Evolutionary conservation across 371 early-diverging fungal genomes (phyloP).

Genomic region (Rhizomucor pusillus): DNA sequence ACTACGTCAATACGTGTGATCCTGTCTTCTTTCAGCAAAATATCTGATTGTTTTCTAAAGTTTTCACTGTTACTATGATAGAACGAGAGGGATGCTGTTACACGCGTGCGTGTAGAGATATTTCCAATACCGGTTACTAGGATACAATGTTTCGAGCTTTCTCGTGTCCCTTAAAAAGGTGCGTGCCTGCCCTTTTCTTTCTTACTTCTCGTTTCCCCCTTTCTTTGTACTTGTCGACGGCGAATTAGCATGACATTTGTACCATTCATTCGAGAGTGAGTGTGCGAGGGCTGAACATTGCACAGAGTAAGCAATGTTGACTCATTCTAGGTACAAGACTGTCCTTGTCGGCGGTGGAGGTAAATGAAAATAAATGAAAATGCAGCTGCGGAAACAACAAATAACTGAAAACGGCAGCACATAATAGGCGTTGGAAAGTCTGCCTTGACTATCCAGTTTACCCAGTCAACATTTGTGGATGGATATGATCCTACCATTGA

Average conservation of each 20-base stretch:
- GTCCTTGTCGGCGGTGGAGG: constrained; percentile 89
- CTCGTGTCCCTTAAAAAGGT: background rate
- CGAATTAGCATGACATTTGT: constrained; percentile 11
- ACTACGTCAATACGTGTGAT: too few relatives aligned
- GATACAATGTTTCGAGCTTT: background rate
- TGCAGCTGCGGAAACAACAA: background rate
- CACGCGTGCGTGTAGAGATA: background rate
- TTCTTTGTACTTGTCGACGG: background rate
- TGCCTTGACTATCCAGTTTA: constrained; percentile 91
- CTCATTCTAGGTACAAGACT: constrained; percentile 55
- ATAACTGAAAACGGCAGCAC: background rate
- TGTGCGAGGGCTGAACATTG: background rate
- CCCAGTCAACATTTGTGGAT: constrained; percentile 87
- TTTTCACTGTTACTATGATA: too few relatives aligned
- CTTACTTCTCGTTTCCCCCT: background rate
- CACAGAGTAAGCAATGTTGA: background rate
- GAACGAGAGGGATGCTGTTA: background rate
- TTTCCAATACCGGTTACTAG: background rate
- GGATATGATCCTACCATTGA: constrained; percentile 96
- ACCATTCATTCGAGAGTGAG: constrained; percentile 22
- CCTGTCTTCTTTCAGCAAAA: too few relatives aligned
- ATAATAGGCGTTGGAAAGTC: constrained; percentile 81
- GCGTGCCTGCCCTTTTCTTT: background rate
- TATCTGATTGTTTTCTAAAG: too few relatives aligned
- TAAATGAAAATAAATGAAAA: constrained; percentile 23